Base-by-base conservation (phyloP, 2,329 filamentous ascomycete species). In the Dryadomyces quercivorus region DNA sequence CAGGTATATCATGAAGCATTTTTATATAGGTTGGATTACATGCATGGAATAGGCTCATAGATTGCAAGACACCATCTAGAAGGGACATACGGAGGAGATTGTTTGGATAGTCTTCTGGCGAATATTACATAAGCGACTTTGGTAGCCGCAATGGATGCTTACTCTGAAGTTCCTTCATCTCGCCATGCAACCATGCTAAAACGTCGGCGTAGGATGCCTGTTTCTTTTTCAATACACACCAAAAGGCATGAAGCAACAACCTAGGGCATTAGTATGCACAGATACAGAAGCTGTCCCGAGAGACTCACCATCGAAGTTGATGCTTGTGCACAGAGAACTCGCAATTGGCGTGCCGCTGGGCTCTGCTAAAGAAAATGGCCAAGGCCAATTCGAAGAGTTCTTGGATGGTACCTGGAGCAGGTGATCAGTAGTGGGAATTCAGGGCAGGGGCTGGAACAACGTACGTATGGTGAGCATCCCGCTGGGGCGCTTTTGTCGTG, bases 181-280 rank as follows among this genome's bases (percentile, higher is more conserved):
- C 72, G 15, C 58, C 64, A 7, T 75, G 72, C 57, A 95, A 68
- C 88, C 88, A 95, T 36, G 65, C 66, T 55, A 96, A 67, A 15
- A 91, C 75, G 34, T 69, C 69, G 5, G 63, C 63, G 67, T 89
- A 88, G 54, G 75, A 77, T 38, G 84, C 84, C 73, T 95, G 90
- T 66, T 85, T 88, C 61, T 75, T 77, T 50, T 68, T 66, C 61
- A 96, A 73, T 31, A 93, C 82, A 52, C 74, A 70, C 48, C 72
- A 66, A 62, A 95, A 95, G 5, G 89, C 88, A 31, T 74, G 73
- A 52, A 82, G 81, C 0, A 82, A 84, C 56, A 92, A 71, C 73
- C 84, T 86, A 58, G 44, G 49, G 46, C 10, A 20, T n/a, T 44
- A 44, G 42, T 43, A 15, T 18, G 43, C 4, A 51, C 18, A 31